Evolutionary conservation across 164 flowering plant species (phyloP), one percentile per base, ranked within the genome.

Genomic region (Vitis vinifera): DNA sequence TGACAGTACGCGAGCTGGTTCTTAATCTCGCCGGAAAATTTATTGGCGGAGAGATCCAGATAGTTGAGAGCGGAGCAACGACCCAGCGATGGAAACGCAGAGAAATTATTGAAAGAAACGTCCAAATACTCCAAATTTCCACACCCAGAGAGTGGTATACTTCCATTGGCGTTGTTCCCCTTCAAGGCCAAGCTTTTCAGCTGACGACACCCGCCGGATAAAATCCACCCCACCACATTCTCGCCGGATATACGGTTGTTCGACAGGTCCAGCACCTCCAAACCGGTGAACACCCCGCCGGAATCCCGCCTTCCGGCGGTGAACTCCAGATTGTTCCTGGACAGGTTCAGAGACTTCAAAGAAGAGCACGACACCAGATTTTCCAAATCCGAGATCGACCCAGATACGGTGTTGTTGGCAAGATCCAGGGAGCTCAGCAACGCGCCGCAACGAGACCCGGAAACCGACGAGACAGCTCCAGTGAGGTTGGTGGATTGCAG

Each of bases 191-290:
- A 67, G 51, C 53, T 53, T 71, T 71, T 65, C 16, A 94, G 73
- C 29, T 70, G 78, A 2, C 29, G 58, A 69, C 95, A 91, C 9
- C 90, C 91, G 17, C 74, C 75, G 44, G 88, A 82, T 3, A 84
- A 62, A 12, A 92, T 55, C 84, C 83, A 91, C 0, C 80, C 71
- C 7, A 89, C 66, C 3, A 77, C 77, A 44, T 69, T 72, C 0
- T 74, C 67, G 3, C 91, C 94, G 1, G 82, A 71, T 49, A 94
- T 71, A 63, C 62, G 70, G 60, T 94, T 94, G 66, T 12, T 77
- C 14, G 97, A 92, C 55, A 92, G 85, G 80, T 94, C 98, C 48
- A 94, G 84, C 27, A 60, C 71, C 65, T 83, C 75, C n/a, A 94
- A 47, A 17, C 55, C 61, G 8, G 81, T 69, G 67, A 57, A 56